Base-by-base conservation (phyloP, 257 asterid species). In the Solanum paucissectum region DNA sequence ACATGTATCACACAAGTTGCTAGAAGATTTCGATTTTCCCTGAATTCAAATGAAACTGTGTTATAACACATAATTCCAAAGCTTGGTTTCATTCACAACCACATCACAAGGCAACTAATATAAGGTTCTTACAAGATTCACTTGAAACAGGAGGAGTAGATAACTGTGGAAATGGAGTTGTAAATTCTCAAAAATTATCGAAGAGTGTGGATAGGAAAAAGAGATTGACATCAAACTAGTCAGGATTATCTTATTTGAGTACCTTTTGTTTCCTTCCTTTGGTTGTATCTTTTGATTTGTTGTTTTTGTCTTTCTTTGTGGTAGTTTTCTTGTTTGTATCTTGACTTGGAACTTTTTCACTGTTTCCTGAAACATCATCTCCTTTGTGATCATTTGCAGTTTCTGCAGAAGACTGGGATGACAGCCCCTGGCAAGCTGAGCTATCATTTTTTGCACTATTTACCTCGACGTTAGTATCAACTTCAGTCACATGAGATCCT, bases 211-310 rank as follows among this genome's bases (percentile, higher is more conserved):
- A 12, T 40, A 29, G 42, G 74, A 85, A 14, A n/a, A 85, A 37
- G 87, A 85, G 79, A 58, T 75, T 66, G 83, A 8, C 49, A 20
- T 44, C 68, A 69, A 44, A n/a, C 42, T 25, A 74, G 6, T 29
- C 55, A 33, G 58, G 87, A 33, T 12, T 27, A 86, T 33, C 21
- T 85, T 66, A 36, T 33, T 16, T 27, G 21, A 34, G 86, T 91
- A 96, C 99, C 99, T 95, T 95, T 87, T 93, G 93, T 86, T 94
- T 95, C 90, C 95, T 91, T 93, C 98, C 99, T 92, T 91, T 93
- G 71, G 94, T 55, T 27, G 92, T 88, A 88, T 85, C 91, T 90
- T 92, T 94, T n/a, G 90, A 86, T 89, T 91, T 95, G 84, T 90
- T 76, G 79, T 89, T 90, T 74, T 88, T 87, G 83, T 95, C 98